A percentile compares a stretch with the other conserved stretches of the same genome.
Evolutionary conservation across 2,329 filamentous ascomycete species (phyloP).

Genomic region (Colletotrichum sp.): DNA sequence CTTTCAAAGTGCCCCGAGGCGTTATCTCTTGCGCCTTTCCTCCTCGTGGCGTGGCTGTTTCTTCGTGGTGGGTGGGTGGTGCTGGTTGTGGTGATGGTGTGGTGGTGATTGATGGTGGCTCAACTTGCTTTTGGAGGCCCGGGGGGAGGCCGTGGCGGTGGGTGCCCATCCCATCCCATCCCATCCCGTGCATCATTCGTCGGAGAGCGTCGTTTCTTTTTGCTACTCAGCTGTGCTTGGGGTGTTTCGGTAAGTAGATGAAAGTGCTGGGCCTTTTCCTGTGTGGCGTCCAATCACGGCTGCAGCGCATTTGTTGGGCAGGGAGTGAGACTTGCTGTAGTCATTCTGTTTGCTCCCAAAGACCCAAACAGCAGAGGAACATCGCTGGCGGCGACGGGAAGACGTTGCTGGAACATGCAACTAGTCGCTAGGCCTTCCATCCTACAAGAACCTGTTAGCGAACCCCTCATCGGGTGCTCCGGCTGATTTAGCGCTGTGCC

Average conservation of each 20-base stretch:
- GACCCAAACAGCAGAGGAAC: not conserved
- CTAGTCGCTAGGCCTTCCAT: not conserved
- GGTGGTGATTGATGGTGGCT: not conserved
- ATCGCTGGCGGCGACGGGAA: not conserved
- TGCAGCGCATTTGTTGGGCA: not conserved
- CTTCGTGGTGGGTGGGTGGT: not conserved
- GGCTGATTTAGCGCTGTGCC: not conserved
- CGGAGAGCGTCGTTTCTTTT: not conserved
- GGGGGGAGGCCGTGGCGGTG: not conserved
- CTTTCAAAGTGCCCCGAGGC: not conserved
- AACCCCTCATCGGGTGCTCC: not conserved
- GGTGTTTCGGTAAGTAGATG: not conserved
- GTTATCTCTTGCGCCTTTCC: not conserved
- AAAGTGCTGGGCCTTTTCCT: not conserved
- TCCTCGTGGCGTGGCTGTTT: not conserved
- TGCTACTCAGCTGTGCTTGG: not conserved
- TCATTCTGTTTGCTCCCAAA: not conserved
- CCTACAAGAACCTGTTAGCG: not conserved
- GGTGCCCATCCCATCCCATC: not conserved
- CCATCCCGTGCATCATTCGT: not conserved
- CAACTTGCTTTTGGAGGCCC: not conserved
- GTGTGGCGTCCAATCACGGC: not conserved
- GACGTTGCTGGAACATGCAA: not conserved
- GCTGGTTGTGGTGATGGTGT: not conserved
- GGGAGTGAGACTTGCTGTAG: not conserved